phyloP scores from a whole-genome alignment of 139 green algal genomes.

The Desmodesmus armatus region DNA sequence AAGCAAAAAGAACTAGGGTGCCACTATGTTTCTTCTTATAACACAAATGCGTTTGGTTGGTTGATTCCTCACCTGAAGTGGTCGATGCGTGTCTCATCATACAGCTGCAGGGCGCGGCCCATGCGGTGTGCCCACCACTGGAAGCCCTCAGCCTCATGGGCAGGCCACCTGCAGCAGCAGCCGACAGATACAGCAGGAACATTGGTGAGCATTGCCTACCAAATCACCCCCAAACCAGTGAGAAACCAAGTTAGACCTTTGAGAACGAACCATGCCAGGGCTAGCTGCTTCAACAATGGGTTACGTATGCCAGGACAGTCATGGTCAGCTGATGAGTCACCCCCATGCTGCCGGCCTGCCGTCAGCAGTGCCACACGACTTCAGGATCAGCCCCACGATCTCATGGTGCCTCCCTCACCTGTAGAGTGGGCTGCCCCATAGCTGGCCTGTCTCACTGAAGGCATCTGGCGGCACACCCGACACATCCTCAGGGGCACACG shows the following conservation, averaged over 20 bases:
- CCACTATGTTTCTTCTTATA: too few relatives aligned
- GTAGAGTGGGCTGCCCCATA: slow-evolving; percentile 98
- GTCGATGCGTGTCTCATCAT: slow-evolving; percentile 97
- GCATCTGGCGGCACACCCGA: slow-evolving; percentile 95
- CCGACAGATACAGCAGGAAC: neutral
- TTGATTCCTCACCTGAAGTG: slow-evolving; percentile 84
- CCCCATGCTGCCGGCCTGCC: too few relatives aligned
- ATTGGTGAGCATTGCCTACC: too few relatives aligned
- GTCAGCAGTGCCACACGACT: too few relatives aligned
- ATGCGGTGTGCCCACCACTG: slow-evolving; percentile 92
- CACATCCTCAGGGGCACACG: slow-evolving; percentile 55
- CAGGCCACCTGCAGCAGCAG: slow-evolving; percentile 53
- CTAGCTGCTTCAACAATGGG: too few relatives aligned
- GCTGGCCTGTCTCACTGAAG: slow-evolving; percentile 95
- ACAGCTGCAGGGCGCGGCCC: slow-evolving; percentile 85
- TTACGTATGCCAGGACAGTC: too few relatives aligned
- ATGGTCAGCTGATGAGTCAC: too few relatives aligned
- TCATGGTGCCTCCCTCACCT: slow-evolving; percentile 84
- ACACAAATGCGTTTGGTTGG: neutral
- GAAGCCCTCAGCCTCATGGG: slow-evolving; percentile 82
- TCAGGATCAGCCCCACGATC: too few relatives aligned
- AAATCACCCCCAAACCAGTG: too few relatives aligned
- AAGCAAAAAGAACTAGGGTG: too few relatives aligned
- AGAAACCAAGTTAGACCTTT: too few relatives aligned
- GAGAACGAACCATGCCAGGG: too few relatives aligned